Conservation (phyloP, 192 early-diverging fungal species). For the Diversispora eburnea region DNA sequence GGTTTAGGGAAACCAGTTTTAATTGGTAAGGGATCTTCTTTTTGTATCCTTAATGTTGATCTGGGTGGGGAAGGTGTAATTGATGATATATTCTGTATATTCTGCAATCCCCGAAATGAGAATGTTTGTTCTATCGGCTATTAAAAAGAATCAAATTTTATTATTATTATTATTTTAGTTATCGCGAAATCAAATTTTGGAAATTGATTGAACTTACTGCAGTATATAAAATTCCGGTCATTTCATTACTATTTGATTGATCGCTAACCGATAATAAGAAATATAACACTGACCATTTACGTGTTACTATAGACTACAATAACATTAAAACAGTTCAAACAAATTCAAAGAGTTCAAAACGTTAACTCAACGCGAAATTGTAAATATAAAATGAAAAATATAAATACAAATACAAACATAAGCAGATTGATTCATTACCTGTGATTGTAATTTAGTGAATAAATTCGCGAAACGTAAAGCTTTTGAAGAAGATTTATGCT, state of each 20-base stretch:
- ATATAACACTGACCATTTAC: constrained; percentile 60
- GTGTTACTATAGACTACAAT: constrained; percentile 41
- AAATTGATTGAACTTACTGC: constrained; percentile 14
- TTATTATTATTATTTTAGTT: background rate
- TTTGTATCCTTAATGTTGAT: background rate
- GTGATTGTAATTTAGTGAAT: constrained; percentile 49
- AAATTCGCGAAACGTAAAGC: constrained; percentile 61
- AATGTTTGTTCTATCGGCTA: constrained; percentile 28
- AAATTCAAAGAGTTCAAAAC: too few species aligned
- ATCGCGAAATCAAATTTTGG: background rate
- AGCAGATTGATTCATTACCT: constrained; percentile 31
- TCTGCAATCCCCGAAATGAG: constrained; percentile 20
- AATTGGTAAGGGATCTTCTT: constrained; percentile 6
- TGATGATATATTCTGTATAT: constrained; percentile 1
- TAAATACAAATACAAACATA: background rate
- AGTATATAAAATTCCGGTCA: constrained; percentile 8
- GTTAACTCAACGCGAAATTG: background rate
- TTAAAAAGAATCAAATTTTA: background rate
- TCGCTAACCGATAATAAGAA: constrained; percentile 49
- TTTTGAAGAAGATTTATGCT: constrained; percentile 45
- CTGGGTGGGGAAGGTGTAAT: background rate
- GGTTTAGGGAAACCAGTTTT: constrained; percentile 2
- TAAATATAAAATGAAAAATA: background rate
- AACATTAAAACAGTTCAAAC: background rate
- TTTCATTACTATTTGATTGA: constrained; percentile 28